Evolutionary conservation across 345 rosid genomes (phyloP).

Genomic region (Pistacia vera): DNA sequence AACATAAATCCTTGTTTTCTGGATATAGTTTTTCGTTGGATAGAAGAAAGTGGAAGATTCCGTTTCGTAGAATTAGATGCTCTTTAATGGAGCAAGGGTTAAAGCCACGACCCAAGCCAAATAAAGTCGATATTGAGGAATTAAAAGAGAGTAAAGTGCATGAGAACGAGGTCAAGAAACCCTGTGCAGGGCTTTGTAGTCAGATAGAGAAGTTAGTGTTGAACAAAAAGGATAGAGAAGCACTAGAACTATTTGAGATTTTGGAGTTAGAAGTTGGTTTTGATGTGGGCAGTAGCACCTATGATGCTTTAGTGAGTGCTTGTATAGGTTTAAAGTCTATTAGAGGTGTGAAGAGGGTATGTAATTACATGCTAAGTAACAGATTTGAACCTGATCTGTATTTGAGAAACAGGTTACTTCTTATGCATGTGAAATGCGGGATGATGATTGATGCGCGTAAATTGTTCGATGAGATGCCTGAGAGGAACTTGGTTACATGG

Average conservation of each 20-base stretch:
- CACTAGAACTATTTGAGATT: constrained; percentile 84
- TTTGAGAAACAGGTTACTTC: constrained; percentile 67
- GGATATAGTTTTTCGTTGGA: constrained; percentile 39
- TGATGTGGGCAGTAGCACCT: constrained; percentile 54
- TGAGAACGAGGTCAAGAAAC: constrained; percentile 39
- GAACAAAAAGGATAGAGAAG: constrained; percentile 53
- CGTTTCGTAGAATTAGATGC: constrained; percentile 44
- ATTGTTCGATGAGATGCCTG: constrained; percentile 77
- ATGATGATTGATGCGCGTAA: constrained; percentile 73
- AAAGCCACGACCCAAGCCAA: constrained; percentile 58
- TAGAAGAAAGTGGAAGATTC: constrained; percentile 45
- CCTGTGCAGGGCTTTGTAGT: constrained; percentile 57
- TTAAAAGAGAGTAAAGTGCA: constrained; percentile 18
- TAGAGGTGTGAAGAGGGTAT: constrained; percentile 70
- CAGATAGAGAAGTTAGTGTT: constrained; percentile 78
- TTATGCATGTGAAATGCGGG: constrained; percentile 75
- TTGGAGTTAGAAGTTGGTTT: constrained; percentile 58
- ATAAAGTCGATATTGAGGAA: constrained; percentile 27
- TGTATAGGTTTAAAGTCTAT: constrained; percentile 75
- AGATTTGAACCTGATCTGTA: constrained; percentile 62
- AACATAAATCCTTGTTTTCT: constrained; percentile 32
- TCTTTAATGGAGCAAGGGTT: constrained; percentile 51
- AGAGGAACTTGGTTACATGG: constrained; percentile 68
- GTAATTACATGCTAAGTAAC: constrained; percentile 47
- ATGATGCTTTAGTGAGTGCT: constrained; percentile 74